phyloP scores from a whole-genome alignment of 148 eudicot species.

The Rhododendron kiyosumense region DNA sequence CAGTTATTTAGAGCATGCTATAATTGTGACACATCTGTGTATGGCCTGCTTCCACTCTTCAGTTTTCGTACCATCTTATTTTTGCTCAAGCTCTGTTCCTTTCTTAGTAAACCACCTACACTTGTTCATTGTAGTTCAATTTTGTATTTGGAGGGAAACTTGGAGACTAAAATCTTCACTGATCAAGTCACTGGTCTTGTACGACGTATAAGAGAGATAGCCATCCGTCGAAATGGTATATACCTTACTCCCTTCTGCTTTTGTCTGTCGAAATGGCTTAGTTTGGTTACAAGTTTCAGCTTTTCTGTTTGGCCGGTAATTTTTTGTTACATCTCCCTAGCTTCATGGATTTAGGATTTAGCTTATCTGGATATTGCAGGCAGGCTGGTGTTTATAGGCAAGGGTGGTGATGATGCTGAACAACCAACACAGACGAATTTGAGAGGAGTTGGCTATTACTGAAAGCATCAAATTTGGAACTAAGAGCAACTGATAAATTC shows the following conservation, averaged over 20 bases:
- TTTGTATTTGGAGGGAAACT: slow-evolving; percentile 81
- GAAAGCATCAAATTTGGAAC: slow-evolving; percentile 10
- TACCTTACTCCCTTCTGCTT: not conserved
- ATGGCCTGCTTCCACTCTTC: not conserved
- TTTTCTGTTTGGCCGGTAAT: not conserved
- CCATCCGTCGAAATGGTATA: slow-evolving; percentile 64
- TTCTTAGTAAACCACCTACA: not conserved
- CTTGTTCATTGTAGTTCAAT: slow-evolving; percentile 41
- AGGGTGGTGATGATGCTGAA: slow-evolving; percentile 26
- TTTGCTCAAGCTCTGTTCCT: not conserved
- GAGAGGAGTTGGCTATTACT: slow-evolving; percentile 59
- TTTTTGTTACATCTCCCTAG: not conserved
- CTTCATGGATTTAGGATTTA: not conserved
- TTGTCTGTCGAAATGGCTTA: not conserved
- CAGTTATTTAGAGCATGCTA: not conserved
- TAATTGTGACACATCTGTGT: not conserved
- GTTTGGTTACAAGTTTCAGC: not conserved
- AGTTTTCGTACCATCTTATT: not conserved
- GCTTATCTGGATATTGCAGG: slow-evolving; percentile 32
- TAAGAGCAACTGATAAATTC: not conserved
- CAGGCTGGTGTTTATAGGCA: slow-evolving; percentile 54
- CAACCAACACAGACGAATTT: slow-evolving; percentile 29
- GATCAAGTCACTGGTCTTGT: slow-evolving; percentile 80
- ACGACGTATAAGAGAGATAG: slow-evolving; percentile 81
- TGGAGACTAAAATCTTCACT: slow-evolving; percentile 70